These are phyloP conservation scores for Nidularia pulvinata DNA, from an alignment of 768 basidiomycete genomes.

Conservation along the genomic window DNA sequence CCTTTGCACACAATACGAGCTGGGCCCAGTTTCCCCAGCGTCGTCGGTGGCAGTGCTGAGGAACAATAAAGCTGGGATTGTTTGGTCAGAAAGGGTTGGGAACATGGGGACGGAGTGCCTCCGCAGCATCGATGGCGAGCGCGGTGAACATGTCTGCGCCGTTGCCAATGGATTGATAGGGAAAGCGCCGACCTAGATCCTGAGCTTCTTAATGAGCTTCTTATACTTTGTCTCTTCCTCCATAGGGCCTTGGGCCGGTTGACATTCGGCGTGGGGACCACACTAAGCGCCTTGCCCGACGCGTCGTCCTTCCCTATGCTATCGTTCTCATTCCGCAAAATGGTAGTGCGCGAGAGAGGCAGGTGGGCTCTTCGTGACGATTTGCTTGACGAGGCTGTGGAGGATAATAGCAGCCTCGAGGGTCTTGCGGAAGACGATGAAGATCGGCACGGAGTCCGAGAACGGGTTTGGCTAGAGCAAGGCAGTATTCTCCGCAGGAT, in stretches of 20 bases:
- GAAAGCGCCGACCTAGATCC: conserved; percentile 48
- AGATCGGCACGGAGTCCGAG: conserved; percentile 73
- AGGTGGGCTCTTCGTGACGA: conserved; percentile 45
- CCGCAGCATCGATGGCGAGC: conserved; percentile 82
- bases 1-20: conserved; percentile 77
- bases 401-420: conserved; percentile 93
- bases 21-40: conserved; percentile 71
- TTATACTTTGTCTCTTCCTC: conserved; percentile 26
- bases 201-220: conserved; percentile 64
- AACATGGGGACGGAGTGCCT: conserved; percentile 8
- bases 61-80: conserved; percentile 66
- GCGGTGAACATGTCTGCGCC: conserved; percentile 73
- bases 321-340: not conserved
- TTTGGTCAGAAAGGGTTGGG: not conserved
- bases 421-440: conserved; percentile 95
- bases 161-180: conserved; percentile 44
- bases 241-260: not conserved
- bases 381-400: conserved; percentile 88
- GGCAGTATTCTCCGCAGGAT: no score
- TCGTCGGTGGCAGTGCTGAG: conserved; percentile 80
- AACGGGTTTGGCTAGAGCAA: no score
- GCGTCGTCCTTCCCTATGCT: conserved; percentile 24
- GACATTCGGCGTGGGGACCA: no score
- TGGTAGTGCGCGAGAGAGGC: conserved; percentile 8
- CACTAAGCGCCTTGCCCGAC: conserved; percentile 11